Evolutionary conservation across 306 rosid genomes (phyloP), one percentile per base, ranked within the genome.

Genomic region (Cyamopsis tetragonoloba): DNA sequence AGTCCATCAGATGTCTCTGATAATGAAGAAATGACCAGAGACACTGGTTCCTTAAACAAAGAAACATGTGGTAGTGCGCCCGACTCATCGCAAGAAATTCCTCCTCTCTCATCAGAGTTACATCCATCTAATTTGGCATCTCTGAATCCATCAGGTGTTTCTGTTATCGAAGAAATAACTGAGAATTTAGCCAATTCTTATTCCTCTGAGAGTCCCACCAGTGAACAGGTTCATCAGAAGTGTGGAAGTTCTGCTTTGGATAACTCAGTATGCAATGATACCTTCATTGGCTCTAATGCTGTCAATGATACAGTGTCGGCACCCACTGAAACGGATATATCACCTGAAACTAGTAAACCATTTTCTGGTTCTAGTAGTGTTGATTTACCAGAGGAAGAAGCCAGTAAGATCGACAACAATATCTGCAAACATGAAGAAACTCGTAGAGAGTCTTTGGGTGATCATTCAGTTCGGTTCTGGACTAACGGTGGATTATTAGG

Each of bases 401-500:
- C 50, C 13, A 81, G 66, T 59, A 71, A 66, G 59, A 60, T 72
- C 71, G 37, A 42, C 42, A 77, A 75, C 79, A 71, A 43, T 35
- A 65, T 42, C 34, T 50, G 37, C 39, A 83, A 76, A 62, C 58
- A 83, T 66, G 82, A 83, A 77, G 91, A 84, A 48, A 42, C 78
- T 23, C 64, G 69, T 42, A 72, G 30, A 47, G 87, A 83, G 27
- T 42, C 84, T 73, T 74, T 83, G 18, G 58, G 80, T 66, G 80
- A 68, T 79, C 72, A 66, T 80, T 71, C 97, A 37, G 79, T 83
- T 53, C 80, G 77, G 42, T 81, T 93, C 80, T 93, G 97, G 99
- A 93, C 99, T 42, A 93, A 93, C 69, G 99, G 99, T 78, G 96
- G 96, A 76, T 80, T 93, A 37, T 76, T 93, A 70, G 99, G 99